Evolutionary conservation across 192 early-diverging fungal species (phyloP).

Genomic region (Linnemannia exigua): DNA sequence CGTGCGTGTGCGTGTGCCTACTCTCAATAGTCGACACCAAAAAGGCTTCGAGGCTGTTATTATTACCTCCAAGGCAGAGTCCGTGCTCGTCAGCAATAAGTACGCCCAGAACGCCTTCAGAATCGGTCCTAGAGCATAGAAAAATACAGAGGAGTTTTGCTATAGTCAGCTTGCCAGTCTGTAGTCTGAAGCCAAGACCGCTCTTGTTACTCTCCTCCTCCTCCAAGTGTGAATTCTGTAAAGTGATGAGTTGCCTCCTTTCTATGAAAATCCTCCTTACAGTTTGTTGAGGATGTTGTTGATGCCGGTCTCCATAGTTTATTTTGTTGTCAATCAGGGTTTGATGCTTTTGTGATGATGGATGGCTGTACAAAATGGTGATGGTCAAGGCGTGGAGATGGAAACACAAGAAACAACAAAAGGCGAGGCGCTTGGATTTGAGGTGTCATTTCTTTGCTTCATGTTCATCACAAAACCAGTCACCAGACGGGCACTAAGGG

Average conservation of each 20-base stretch:
- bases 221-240: neutral
- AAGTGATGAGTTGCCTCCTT: neutral
- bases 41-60: neutral
- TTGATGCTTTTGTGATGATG: neutral
- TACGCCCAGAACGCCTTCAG: slow-evolving; percentile 57
- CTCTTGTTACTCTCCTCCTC: neutral
- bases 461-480: neutral
- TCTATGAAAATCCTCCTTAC: slow-evolving; percentile 6
- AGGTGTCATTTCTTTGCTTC: neutral
- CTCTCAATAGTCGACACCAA: neutral
- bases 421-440: neutral
- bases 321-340: neutral
- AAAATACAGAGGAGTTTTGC: neutral
- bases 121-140: slow-evolving; percentile 31
- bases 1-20: neutral
- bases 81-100: slow-evolving; percentile 60
- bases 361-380: too few species aligned
- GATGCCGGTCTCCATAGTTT: slow-evolving; percentile 53
- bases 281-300: slow-evolving; percentile 55
- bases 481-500: neutral
- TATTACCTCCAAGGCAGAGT: slow-evolving; percentile 59
- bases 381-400: neutral
- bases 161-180: neutral
- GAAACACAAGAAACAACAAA: neutral
- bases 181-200: neutral